A percentile compares a stretch with the other conserved stretches of the same genome.
Conservation (phyloP, 345 rosid species). For the Adansonia digitata region DNA sequence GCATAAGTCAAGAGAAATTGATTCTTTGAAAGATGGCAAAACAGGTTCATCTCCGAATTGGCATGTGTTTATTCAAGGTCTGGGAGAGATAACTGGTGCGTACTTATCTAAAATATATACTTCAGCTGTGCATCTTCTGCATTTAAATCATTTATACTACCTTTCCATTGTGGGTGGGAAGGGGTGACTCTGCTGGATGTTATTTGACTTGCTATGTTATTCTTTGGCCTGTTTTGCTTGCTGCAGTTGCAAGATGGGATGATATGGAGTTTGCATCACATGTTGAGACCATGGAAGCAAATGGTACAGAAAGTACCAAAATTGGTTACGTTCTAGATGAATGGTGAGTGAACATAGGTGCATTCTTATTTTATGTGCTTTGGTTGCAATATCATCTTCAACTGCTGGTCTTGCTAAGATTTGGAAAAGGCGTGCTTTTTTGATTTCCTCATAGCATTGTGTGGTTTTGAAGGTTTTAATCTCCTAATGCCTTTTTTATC, state of each 20-base stretch:
- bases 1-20: conserved; percentile 15
- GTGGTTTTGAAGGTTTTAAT: neutral
- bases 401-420: neutral
- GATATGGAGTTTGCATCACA: conserved; percentile 38
- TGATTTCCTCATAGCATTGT: neutral
- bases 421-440: neutral
- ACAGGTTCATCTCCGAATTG: conserved; percentile 21
- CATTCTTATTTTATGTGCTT: neutral
- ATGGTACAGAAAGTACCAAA: conserved; percentile 22
- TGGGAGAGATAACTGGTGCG: conserved; percentile 47
- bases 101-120: neutral
- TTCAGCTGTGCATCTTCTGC: neutral
- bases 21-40: conserved; percentile 22
- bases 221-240: conserved; percentile 15
- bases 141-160: neutral
- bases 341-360: conserved; percentile 51
- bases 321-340: conserved; percentile 80
- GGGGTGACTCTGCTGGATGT: neutral
- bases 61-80: conserved; percentile 27
- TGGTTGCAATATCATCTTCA: neutral
- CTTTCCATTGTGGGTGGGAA: neutral
- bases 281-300: conserved; percentile 27
- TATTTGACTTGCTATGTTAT: conserved; percentile 5
- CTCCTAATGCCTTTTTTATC: neutral
- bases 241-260: conserved; percentile 80